Evolutionary conservation across 768 basidiomycete species (phyloP).

Genomic region (Naganishia antarctica): DNA sequence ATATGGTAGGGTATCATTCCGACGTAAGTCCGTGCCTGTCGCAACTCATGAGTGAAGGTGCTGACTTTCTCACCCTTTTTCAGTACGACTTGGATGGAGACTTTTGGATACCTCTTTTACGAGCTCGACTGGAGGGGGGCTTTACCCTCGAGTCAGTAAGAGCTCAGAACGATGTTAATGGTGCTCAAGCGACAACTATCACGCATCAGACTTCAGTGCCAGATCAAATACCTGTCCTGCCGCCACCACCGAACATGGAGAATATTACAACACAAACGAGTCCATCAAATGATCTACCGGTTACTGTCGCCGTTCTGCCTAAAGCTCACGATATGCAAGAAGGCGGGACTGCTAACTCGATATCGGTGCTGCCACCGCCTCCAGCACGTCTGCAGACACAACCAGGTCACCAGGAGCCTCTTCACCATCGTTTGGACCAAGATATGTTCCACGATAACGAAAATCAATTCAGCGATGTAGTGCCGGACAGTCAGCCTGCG

Average conservation of each 20-base stretch:
- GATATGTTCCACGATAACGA: background rate
- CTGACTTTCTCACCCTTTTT: background rate
- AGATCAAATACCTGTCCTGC: background rate
- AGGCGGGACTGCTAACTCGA: too few relatives aligned
- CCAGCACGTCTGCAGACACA: too few relatives aligned
- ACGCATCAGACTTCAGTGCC: too few relatives aligned
- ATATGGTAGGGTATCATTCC: constrained; percentile 1
- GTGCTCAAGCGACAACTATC: background rate
- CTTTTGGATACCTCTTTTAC: constrained; percentile 11
- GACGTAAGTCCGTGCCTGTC: constrained; percentile 12
- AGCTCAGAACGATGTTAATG: background rate
- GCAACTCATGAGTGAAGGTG: background rate
- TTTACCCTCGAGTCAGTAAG: constrained; percentile 11
- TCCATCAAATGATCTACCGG: too few relatives aligned
- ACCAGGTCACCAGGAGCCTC: too few relatives aligned
- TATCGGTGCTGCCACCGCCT: too few relatives aligned
- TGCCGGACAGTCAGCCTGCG: background rate
- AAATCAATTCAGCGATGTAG: background rate
- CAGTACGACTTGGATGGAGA: constrained; percentile 26
- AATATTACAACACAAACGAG: too few relatives aligned
- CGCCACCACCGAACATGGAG: too few relatives aligned
- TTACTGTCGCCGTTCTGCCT: too few relatives aligned
- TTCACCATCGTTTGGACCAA: too few relatives aligned
- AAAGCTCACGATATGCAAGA: too few relatives aligned
- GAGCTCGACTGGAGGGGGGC: constrained; percentile 7